Evolutionary conservation across 129 eudicot genomes (phyloP).

Genomic region (Chrysanthemum makinoi): DNA sequence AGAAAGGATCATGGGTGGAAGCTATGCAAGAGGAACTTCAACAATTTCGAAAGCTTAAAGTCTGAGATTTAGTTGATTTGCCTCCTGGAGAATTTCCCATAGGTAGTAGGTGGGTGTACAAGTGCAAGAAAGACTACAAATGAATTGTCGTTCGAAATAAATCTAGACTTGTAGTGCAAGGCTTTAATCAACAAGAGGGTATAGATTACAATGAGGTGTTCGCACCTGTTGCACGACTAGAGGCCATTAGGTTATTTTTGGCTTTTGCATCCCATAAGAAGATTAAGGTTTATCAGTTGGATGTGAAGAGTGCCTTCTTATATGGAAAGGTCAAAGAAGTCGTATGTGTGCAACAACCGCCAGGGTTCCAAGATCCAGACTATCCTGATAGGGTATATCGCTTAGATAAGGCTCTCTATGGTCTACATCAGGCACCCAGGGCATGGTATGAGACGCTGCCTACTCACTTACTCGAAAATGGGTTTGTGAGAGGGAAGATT

Average conservation of each 20-base stretch:
- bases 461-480: neutral
- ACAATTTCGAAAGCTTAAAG: neutral
- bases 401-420: neutral
- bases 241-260: too few species aligned
- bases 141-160: neutral
- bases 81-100: neutral
- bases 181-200: too few species aligned
- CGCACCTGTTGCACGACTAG: neutral
- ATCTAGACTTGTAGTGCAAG: neutral
- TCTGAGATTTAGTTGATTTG: neutral
- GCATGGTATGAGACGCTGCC: too few species aligned
- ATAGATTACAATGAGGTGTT: too few species aligned
- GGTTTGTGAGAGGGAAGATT: neutral
- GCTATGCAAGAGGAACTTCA: conserved; percentile 1
- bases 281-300: neutral
- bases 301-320: neutral
- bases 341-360: neutral
- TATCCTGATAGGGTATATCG: neutral
- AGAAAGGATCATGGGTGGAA: neutral
- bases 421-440: too few species aligned
- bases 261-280: neutral
- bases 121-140: neutral
- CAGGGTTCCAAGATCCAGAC: neutral
- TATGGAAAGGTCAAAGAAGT: neutral
- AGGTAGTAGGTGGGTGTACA: neutral